Evolutionary conservation across 2,329 filamentous ascomycete species (phyloP).

Genomic region (Ceratocystis papillata): DNA sequence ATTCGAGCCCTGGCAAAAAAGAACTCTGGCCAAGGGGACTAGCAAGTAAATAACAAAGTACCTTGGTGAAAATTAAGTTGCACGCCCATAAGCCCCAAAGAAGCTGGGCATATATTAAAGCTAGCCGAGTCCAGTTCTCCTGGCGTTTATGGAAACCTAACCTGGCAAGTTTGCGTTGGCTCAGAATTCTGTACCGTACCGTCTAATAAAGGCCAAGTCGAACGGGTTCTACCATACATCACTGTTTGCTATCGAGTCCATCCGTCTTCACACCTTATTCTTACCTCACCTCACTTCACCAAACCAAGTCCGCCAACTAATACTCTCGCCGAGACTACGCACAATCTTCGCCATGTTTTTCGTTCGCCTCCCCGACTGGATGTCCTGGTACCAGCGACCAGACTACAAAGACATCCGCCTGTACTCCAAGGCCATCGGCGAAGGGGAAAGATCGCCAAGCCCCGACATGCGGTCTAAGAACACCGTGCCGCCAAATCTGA

Average conservation of each 20-base stretch:
- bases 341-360: slow-evolving; percentile 22
- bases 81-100: neutral
- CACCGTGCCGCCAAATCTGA: slow-evolving; percentile 34
- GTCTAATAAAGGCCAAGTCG: neutral
- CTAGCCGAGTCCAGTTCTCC: neutral
- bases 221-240: neutral
- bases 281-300: too few species aligned
- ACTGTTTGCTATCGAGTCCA: neutral
- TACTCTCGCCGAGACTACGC: too few species aligned
- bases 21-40: neutral
- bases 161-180: neutral
- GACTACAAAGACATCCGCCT: slow-evolving; percentile 40
- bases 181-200: neutral
- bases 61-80: slow-evolving; percentile 3
- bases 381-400: slow-evolving; percentile 41
- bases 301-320: too few species aligned
- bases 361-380: slow-evolving; percentile 30
- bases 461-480: slow-evolving; percentile 32
- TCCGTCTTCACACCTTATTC: too few species aligned
- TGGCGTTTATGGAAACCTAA: neutral
- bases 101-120: neutral
- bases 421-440: slow-evolving; percentile 33
- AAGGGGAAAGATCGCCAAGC: slow-evolving; percentile 32
- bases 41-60: neutral
- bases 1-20: neutral